Conservation (phyloP, 352 stramenopile species). For the Blastocystis sp. region DNA sequence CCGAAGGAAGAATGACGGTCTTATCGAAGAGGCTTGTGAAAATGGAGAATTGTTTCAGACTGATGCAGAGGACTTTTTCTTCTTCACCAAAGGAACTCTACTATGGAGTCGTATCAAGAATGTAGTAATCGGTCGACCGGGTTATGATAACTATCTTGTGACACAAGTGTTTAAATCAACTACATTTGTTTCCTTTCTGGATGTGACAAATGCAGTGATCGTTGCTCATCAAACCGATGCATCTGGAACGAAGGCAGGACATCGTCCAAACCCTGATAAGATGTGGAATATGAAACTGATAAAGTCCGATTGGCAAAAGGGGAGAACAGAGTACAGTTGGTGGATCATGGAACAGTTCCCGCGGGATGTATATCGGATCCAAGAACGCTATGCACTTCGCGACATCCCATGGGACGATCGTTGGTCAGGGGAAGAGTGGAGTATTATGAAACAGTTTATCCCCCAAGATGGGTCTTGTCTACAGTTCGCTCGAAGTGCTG, state of each 20-base stretch:
- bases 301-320: background rate
- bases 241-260: conserved; percentile 12
- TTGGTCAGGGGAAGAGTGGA: background rate
- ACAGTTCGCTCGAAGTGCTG: background rate
- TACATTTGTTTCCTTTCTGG: background rate
- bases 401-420: conserved; percentile 9
- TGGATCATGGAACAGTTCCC: conserved; percentile 39
- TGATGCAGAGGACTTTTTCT: conserved; percentile 53
- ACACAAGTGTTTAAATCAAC: background rate
- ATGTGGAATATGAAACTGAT: conserved; percentile 42
- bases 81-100: conserved; percentile 31
- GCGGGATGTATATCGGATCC: background rate
- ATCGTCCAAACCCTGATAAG: background rate
- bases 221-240: conserved; percentile 32
- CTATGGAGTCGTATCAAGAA: background rate
- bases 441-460: background rate
- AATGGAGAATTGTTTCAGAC: conserved; percentile 9
- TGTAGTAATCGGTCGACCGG: conserved; percentile 16
- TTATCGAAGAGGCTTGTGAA: background rate
- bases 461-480: background rate
- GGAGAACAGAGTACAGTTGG: conserved; percentile 2
- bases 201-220: conserved; percentile 43
- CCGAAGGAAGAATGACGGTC: background rate
- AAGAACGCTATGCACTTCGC: background rate
- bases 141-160: conserved; percentile 63